Percentiles rank a stretch among this genome's conserved stretches.
phyloP scores from a whole-genome alignment of 148 eudicot genomes.

The Mesembryanthemum crystallinum region DNA sequence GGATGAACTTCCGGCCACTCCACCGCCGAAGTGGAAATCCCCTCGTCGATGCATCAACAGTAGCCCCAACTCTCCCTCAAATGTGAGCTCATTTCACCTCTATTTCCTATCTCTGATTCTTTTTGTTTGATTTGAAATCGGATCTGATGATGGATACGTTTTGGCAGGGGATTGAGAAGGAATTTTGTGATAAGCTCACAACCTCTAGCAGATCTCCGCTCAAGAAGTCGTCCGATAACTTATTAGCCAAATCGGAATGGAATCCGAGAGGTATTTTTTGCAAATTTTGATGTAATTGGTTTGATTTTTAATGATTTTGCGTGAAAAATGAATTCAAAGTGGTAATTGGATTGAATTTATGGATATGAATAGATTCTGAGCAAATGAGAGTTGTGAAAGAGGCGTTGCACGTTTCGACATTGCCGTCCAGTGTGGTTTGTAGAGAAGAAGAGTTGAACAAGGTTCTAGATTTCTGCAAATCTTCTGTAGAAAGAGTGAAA shows the following conservation, averaged over 20 bases:
- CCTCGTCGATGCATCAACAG: constrained; percentile 48
- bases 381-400: constrained; percentile 72
- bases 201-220: constrained; percentile 34
- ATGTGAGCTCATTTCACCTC: constrained; percentile 27
- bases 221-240: constrained; percentile 47
- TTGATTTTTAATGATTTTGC: background rate
- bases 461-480: constrained; percentile 69
- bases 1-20: constrained; percentile 21
- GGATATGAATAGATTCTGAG: constrained; percentile 43
- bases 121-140: background rate
- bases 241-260: constrained; percentile 58
- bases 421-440: constrained; percentile 55
- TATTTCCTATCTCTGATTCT: background rate
- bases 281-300: background rate
- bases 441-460: constrained; percentile 67
- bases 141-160: background rate
- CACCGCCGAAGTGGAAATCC: constrained; percentile 52
- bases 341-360: background rate
- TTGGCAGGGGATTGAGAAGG: constrained; percentile 39
- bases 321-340: background rate
- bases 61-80: constrained; percentile 47
- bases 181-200: constrained; percentile 25
- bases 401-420: constrained; percentile 74
- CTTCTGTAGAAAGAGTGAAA: constrained; percentile 51
- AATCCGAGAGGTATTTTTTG: constrained; percentile 53